Percentiles rank a stretch among this genome's conserved stretches.
Evolutionary conservation across 768 basidiomycete species (phyloP).

Genomic region (Asterophora parasitica): DNA sequence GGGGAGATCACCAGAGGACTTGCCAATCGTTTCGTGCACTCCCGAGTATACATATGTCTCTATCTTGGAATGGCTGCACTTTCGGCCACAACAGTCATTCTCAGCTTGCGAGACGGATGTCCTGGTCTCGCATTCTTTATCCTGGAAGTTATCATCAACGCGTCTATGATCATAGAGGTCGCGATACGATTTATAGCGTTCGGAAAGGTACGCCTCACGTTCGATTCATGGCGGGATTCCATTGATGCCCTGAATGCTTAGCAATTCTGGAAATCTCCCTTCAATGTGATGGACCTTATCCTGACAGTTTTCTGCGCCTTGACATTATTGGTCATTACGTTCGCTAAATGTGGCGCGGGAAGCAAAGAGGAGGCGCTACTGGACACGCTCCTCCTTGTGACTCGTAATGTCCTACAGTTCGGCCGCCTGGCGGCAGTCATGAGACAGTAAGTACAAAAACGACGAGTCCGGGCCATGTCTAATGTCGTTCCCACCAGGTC

Average conservation of each 20-base stretch:
- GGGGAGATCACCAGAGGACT: slow-evolving; percentile 80
- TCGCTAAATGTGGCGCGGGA: slow-evolving; percentile 75
- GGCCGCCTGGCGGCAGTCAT: slow-evolving; percentile 88
- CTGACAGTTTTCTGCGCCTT: slow-evolving; percentile 87
- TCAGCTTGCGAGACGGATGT: slow-evolving; percentile 80
- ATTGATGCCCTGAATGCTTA: slow-evolving; percentile 23
- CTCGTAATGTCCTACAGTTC: slow-evolving; percentile 90
- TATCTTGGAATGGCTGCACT: slow-evolving; percentile 88
- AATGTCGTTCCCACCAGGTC: slow-evolving; percentile 43
- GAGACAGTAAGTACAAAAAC: slow-evolving; percentile 66
- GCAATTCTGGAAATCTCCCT: slow-evolving; percentile 97
- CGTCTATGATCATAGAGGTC: slow-evolving; percentile 92
- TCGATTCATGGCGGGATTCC: neutral
- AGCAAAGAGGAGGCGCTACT: slow-evolving; percentile 93
- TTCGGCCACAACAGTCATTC: slow-evolving; percentile 78
- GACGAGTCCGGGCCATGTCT: slow-evolving; percentile 2
- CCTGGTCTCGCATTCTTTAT: slow-evolving; percentile 87
- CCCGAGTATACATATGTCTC: slow-evolving; percentile 79
- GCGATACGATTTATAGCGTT: slow-evolving; percentile 88
- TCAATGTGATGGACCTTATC: slow-evolving; percentile 85
- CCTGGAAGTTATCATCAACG: slow-evolving; percentile 84
- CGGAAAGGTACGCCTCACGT: slow-evolving; percentile 63
- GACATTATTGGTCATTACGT: slow-evolving; percentile 83
- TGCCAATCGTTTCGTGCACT: slow-evolving; percentile 88
- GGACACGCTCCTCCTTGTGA: slow-evolving; percentile 88